Conservation (phyloP, 441 rosid species). For the Pelargonium citronellum region DNA sequence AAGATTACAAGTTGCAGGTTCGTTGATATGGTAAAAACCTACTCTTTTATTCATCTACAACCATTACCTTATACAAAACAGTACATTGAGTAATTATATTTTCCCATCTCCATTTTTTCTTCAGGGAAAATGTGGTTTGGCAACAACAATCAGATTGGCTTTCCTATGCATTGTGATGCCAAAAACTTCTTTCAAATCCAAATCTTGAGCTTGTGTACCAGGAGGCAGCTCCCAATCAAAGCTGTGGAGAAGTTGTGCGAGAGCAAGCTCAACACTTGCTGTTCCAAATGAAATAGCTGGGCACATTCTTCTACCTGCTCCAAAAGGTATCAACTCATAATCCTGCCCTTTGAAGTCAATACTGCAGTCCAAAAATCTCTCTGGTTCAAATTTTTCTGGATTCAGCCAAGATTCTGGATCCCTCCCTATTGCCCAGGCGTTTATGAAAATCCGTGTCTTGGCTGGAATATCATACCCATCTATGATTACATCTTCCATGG, state of each 20-base stretch:
- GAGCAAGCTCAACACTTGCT: conserved; percentile 38
- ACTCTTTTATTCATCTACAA: no score
- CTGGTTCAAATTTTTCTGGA: conserved; percentile 39
- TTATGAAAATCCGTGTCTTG: conserved; percentile 37
- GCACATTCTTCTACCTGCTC: conserved; percentile 47
- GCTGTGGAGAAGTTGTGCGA: conserved; percentile 46
- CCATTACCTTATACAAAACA: no score
- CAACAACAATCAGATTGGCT: conserved; percentile 32
- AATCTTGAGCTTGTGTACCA: conserved; percentile 19
- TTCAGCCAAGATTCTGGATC: conserved; percentile 38
- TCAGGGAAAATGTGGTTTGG: conserved; percentile 24
- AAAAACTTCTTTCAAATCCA: conserved; percentile 30
- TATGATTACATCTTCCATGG: conserved; percentile 32
- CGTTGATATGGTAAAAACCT: no score
- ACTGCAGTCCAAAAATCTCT: conserved; percentile 35
- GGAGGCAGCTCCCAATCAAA: conserved; percentile 53
- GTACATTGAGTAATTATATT: no score
- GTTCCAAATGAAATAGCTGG: conserved; percentile 27
- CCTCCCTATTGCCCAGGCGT: conserved; percentile 51
- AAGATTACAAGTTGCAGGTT: no score
- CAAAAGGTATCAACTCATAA: conserved; percentile 51
- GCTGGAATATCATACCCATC: conserved; percentile 40
- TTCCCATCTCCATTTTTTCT: no score
- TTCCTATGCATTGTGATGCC: conserved; percentile 47
- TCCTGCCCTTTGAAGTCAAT: conserved; percentile 47